Conservation (phyloP, 169 alveolate genomes). For the Eimeria falciformis region DNA sequence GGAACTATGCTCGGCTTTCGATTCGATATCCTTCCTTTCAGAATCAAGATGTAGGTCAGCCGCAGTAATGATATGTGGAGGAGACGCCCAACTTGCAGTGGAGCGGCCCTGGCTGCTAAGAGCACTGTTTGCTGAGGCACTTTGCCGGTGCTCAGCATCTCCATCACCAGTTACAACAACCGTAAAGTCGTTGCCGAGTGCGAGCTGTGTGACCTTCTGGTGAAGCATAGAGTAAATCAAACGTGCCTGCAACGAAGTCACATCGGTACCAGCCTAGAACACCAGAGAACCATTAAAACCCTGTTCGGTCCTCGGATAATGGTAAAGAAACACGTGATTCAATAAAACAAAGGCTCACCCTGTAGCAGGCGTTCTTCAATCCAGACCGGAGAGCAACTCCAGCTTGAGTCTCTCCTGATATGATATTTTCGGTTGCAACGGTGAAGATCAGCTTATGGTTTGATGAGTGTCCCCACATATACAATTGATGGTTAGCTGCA, state of each 20-base stretch:
- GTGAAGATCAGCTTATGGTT: constrained; percentile 89
- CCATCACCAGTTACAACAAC: constrained; percentile 67
- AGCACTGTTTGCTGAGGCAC: no score
- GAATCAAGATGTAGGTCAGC: no score
- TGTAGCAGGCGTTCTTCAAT: constrained; percentile 80
- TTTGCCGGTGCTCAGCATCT: no score
- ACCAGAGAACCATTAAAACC: not conserved
- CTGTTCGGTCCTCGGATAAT: not conserved
- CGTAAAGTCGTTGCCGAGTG: constrained; percentile 43
- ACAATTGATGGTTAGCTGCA: constrained; percentile 84
- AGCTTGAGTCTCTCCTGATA: constrained; percentile 86
- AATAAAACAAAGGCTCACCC: constrained; percentile 9
- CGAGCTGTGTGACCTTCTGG: constrained; percentile 21
- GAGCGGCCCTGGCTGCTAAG: no score
- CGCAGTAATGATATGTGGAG: no score
- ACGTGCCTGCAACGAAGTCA: constrained; percentile 39
- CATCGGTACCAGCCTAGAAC: not conserved
- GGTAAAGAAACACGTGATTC: not conserved
- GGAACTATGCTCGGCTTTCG: no score
- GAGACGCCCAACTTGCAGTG: no score
- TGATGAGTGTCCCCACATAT: constrained; percentile 92
- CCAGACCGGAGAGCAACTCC: constrained; percentile 90
- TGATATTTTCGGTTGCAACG: constrained; percentile 84
- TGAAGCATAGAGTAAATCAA: constrained; percentile 60
- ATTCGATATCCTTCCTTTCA: no score